These are phyloP conservation scores for Alternaria tenuissima DNA, from an alignment of 2,329 filamentous ascomycete genomes.

Conservation along the genomic window DNA sequence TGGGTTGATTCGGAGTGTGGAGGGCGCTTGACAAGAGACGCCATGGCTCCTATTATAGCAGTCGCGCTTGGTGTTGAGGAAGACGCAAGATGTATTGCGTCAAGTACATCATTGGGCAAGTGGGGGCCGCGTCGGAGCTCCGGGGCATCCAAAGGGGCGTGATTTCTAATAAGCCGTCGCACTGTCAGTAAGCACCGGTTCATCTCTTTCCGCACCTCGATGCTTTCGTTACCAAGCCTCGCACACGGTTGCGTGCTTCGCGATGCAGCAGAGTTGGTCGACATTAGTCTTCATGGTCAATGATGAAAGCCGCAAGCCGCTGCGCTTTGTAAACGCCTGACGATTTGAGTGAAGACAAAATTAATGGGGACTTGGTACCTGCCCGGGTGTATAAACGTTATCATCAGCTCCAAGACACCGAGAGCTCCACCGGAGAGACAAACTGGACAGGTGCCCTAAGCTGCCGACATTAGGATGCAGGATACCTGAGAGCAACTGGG, in stretches of 20 bases:
- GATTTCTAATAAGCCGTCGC: constrained; percentile 9
- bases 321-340: no score
- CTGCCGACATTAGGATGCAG: no score
- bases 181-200: not conserved
- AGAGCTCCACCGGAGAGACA: no score
- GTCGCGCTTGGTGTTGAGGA: not conserved
- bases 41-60: constrained; percentile 13
- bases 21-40: not conserved
- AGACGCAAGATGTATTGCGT: constrained; percentile 1
- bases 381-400: no score
- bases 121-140: not conserved
- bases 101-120: not conserved
- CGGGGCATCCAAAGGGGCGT: not conserved
- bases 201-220: not conserved
- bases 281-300: no score
- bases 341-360: no score
- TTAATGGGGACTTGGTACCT: no score
- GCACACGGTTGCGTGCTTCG: not conserved
- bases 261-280: not conserved
- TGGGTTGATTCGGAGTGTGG: not conserved
- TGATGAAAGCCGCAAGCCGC: no score
- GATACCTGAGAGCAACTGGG: no score
- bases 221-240: not conserved
- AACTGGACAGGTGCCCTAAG: no score
- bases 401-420: no score